phyloP scores from a whole-genome alignment of 306 rosid species.

The Fagus sylvatica region DNA sequence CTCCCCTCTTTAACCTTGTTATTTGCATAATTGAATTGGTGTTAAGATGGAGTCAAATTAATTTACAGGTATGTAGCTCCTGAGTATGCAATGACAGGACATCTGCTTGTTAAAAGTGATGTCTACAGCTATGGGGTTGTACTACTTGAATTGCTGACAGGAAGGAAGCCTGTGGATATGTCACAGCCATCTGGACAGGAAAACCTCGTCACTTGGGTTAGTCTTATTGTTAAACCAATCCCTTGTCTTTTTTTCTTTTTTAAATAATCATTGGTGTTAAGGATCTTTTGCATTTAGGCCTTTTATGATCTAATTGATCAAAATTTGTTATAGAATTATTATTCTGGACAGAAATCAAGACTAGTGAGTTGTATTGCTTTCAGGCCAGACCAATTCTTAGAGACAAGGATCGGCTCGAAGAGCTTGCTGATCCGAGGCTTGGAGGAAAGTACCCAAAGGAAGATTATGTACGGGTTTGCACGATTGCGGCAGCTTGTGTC shows the following conservation, averaged over 20 bases:
- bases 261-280: slow-evolving; percentile 1
- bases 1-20: slow-evolving; percentile 10
- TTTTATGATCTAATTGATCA: slow-evolving; percentile 4
- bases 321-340: slow-evolving; percentile 7
- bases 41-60: slow-evolving; percentile 33
- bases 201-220: slow-evolving; percentile 95
- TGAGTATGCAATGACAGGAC: slow-evolving; percentile 98
- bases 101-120: slow-evolving; percentile 90
- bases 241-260: slow-evolving; percentile 19
- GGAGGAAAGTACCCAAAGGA: slow-evolving; percentile 89
- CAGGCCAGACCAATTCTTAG: slow-evolving; percentile 98
- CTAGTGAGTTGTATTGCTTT: slow-evolving; percentile 23
- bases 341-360: slow-evolving; percentile 18
- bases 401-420: slow-evolving; percentile 86
- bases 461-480: slow-evolving; percentile 85
- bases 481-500: slow-evolving; percentile 97
- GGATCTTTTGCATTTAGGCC: slow-evolving; percentile 15
- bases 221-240: slow-evolving; percentile 34
- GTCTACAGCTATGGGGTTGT: slow-evolving; percentile 98
- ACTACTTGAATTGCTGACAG: slow-evolving; percentile 83
- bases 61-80: slow-evolving; percentile 92
- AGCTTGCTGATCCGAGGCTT: slow-evolving; percentile 77
- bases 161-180: slow-evolving; percentile 97
- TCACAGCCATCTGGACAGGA: slow-evolving; percentile 93
- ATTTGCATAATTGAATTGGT: slow-evolving; percentile 14